phyloP scores from a whole-genome alignment of 139 green algal species.

The Picochlorum sp. region DNA sequence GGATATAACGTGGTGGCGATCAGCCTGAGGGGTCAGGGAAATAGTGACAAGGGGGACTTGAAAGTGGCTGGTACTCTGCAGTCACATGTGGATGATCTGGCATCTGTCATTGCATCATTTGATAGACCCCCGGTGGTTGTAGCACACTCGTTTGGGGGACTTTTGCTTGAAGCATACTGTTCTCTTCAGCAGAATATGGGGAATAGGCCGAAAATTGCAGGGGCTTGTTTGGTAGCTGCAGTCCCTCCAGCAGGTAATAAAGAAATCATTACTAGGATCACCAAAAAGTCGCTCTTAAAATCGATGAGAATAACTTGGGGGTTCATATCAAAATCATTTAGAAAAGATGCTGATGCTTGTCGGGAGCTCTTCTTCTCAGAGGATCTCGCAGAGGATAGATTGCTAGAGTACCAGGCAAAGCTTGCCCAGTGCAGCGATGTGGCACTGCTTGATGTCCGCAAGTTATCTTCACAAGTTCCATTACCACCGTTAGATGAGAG shows the following conservation, averaged over 20 bases:
- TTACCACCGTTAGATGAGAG: constrained; percentile 24
- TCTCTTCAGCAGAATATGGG: not conserved
- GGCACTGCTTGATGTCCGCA: constrained; percentile 45
- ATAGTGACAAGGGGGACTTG: constrained; percentile 16
- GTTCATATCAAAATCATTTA: constrained; percentile 57
- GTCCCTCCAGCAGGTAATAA: constrained; percentile 66
- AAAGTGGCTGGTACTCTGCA: constrained; percentile 40
- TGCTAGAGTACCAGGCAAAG: constrained; percentile 45
- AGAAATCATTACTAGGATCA: constrained; percentile 23
- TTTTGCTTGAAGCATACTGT: constrained; percentile 66
- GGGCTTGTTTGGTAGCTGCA: constrained; percentile 42
- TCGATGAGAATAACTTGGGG: constrained; percentile 58
- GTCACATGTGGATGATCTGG: constrained; percentile 52
- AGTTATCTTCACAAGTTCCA: constrained; percentile 41
- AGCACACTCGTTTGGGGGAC: constrained; percentile 72
- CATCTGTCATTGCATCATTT: constrained; percentile 36
- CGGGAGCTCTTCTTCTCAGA: constrained; percentile 61
- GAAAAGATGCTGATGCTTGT: constrained; percentile 28
- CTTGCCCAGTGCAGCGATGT: constrained; percentile 33
- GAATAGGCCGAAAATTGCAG: constrained; percentile 26
- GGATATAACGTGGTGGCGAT: constrained; percentile 64
- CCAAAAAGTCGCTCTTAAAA: constrained; percentile 23
- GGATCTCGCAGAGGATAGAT: constrained; percentile 43
- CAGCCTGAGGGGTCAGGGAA: constrained; percentile 59
- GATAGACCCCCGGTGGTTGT: constrained; percentile 56